Conservation (phyloP, 495 filamentous ascomycete genomes). For the Symbiotaphrina buchneri region DNA sequence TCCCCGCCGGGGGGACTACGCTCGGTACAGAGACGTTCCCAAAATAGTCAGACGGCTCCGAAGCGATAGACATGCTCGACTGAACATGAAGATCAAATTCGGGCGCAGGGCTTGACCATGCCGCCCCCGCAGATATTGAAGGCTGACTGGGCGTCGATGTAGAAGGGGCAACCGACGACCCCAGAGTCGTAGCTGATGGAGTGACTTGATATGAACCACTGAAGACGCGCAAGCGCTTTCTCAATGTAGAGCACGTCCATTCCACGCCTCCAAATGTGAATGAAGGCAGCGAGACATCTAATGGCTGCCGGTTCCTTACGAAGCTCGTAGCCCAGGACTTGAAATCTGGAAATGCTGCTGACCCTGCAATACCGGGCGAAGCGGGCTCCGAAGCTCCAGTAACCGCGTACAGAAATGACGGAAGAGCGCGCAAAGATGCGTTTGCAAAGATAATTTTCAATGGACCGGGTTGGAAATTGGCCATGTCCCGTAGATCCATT, state of each 20-base stretch:
- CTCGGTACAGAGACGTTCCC: too few relatives aligned
- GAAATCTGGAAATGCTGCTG: constrained; percentile 26
- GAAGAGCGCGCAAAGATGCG: constrained; percentile 24
- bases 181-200: constrained; percentile 3
- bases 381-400: constrained; percentile 17
- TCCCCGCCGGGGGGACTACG: too few relatives aligned
- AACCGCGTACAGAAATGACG: constrained; percentile 24
- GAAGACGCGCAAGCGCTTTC: constrained; percentile 38
- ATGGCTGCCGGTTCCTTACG: constrained; percentile 19
- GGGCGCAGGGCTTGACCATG: too few relatives aligned
- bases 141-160: background rate
- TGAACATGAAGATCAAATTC: too few relatives aligned
- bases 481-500: constrained; percentile 30
- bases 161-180: constrained; percentile 5
- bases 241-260: constrained; percentile 42
- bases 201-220: constrained; percentile 20
- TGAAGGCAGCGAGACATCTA: constrained; percentile 21
- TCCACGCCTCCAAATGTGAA: constrained; percentile 28
- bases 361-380: constrained; percentile 11
- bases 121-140: too few relatives aligned
- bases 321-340: constrained; percentile 36
- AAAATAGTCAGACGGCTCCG: too few relatives aligned
- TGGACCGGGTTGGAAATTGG: constrained; percentile 24
- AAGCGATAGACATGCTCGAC: too few relatives aligned
- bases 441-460: constrained; percentile 37